These are phyloP conservation scores for Mycena leptocephala DNA, from an alignment of 768 basidiomycete genomes.

Conservation along the genomic window DNA sequence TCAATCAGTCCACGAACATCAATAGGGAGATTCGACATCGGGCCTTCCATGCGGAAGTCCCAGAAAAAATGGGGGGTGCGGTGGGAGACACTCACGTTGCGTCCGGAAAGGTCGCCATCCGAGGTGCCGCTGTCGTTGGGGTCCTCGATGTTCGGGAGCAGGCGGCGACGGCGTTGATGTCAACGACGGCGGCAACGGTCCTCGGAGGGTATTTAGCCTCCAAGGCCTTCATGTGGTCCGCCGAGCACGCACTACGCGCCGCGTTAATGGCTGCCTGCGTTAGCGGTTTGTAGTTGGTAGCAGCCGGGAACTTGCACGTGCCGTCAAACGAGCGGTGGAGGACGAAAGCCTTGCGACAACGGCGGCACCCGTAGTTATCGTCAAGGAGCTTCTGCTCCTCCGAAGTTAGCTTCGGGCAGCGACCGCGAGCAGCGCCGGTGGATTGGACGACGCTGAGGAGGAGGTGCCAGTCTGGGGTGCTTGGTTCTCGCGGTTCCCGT, in stretches of 20 bases:
- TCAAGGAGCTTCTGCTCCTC: background rate
- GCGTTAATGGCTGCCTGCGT: background rate
- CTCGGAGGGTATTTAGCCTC: background rate
- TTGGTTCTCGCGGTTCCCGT: background rate
- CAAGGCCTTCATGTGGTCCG: background rate
- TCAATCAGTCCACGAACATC: conserved; percentile 43
- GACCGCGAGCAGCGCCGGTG: background rate
- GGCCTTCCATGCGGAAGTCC: conserved; percentile 19
- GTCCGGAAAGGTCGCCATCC: background rate
- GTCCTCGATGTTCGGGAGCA: background rate
- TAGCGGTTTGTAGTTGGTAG: background rate
- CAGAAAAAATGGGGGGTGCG: conserved; percentile 5
- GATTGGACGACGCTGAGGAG: background rate
- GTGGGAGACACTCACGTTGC: background rate
- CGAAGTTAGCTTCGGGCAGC: background rate
- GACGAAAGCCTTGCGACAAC: background rate
- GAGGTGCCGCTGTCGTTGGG: background rate
- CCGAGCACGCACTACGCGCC: background rate
- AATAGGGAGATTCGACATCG: background rate
- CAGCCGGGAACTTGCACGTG: background rate
- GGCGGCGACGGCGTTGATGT: background rate
- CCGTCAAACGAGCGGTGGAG: background rate
- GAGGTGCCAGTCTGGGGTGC: no score
- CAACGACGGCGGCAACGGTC: no score
- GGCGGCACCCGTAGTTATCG: background rate